These are phyloP conservation scores for Capillidium rhysosporum DNA, from an alignment of 371 early-diverging fungal species.

Conservation along the genomic window DNA sequence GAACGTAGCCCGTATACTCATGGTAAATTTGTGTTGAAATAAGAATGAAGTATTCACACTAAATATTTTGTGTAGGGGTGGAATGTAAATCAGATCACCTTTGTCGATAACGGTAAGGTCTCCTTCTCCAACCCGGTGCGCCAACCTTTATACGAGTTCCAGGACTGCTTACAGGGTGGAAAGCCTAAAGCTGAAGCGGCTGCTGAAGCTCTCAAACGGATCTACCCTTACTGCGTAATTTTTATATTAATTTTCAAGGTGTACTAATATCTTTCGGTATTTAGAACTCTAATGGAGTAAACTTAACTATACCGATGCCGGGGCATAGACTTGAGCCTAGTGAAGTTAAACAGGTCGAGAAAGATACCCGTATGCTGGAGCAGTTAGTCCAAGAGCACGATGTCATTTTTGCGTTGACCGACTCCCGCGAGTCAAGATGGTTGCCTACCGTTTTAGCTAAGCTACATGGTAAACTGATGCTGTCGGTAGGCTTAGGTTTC, in stretches of 20 bases:
- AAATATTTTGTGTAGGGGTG: conserved; percentile 56
- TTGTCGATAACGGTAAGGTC: conserved; percentile 81
- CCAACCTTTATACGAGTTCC: conserved; percentile 79
- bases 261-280: neutral
- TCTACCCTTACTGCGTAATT: conserved; percentile 62
- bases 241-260: neutral
- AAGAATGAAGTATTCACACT: neutral
- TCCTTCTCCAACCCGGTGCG: conserved; percentile 91
- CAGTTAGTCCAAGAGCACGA: conserved; percentile 55
- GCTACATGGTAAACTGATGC: conserved; percentile 38
- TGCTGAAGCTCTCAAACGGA: conserved; percentile 38
- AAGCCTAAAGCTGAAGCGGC: conserved; percentile 70
- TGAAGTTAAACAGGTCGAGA: conserved; percentile 9
- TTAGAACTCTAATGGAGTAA: conserved; percentile 42
- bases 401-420: conserved; percentile 74
- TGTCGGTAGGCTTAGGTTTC: conserved; percentile 89
- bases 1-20: conserved; percentile 61
- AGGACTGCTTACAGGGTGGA: conserved; percentile 67
- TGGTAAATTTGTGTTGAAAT: conserved; percentile 20
- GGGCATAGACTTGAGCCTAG: conserved; percentile 41
- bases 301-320: conserved; percentile 83
- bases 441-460: conserved; percentile 74
- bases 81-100: conserved; percentile 82
- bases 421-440: conserved; percentile 91
- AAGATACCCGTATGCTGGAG: conserved; percentile 30